phyloP scores from a whole-genome alignment of 2,329 filamentous ascomycete genomes.

The Xylariaceae sp. region DNA sequence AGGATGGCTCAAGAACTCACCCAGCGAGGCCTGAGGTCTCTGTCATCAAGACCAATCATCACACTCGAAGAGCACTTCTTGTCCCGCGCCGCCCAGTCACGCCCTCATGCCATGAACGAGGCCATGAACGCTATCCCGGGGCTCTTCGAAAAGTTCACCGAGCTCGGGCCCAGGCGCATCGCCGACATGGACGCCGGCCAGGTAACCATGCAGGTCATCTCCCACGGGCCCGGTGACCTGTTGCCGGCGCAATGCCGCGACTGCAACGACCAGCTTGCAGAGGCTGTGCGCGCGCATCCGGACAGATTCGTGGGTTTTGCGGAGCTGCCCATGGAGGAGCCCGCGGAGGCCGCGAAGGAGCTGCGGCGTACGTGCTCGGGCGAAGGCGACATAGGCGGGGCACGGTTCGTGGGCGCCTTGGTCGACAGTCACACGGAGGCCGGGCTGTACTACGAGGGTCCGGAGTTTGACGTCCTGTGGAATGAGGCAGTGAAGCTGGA shows the following conservation, averaged over 20 bases:
- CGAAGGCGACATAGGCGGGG: background rate
- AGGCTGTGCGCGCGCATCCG: conserved; percentile 19
- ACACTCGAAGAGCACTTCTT: conserved; percentile 18
- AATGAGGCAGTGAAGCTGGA: conserved; percentile 38
- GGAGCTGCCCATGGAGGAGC: conserved; percentile 26
- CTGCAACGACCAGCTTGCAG: conserved; percentile 22
- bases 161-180: conserved; percentile 10
- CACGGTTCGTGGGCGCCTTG: conserved; percentile 27
- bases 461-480: conserved; percentile 25
- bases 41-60: conserved; percentile 8
- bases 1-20: too few relatives aligned
- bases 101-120: conserved; percentile 4
- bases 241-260: conserved; percentile 12
- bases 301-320: conserved; percentile 26
- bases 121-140: conserved; percentile 2
- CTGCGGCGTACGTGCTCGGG: conserved; percentile 23
- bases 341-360: conserved; percentile 24
- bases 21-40: too few relatives aligned
- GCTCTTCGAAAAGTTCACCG: conserved; percentile 5
- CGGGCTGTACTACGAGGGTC: conserved; percentile 26
- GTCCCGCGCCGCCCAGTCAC: conserved; percentile 7
- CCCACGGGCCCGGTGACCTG: conserved; percentile 17
- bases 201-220: conserved; percentile 22
- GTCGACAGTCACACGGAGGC: conserved; percentile 23
- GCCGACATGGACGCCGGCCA: conserved; percentile 20